phyloP scores from a whole-genome alignment of 371 early-diverging fungal genomes.

The Apophysomyces variabilis region DNA sequence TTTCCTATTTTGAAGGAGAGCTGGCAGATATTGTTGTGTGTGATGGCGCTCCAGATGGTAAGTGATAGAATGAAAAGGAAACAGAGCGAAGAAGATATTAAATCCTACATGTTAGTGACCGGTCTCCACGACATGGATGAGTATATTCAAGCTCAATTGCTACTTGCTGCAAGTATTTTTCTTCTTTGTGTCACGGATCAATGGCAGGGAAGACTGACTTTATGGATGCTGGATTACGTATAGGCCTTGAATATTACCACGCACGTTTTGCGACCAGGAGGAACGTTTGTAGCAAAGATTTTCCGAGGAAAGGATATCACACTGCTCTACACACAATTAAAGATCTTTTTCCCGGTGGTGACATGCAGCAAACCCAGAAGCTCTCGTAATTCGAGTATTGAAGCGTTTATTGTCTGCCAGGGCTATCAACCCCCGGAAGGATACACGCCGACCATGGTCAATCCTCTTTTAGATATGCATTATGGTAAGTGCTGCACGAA shows the following conservation, averaged over 20 bases:
- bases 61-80: not conserved
- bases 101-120: conserved; percentile 65
- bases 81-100: no score
- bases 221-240: not conserved
- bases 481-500: conserved; percentile 48
- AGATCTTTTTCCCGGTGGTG: conserved; percentile 89
- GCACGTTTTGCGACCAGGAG: conserved; percentile 86
- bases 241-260: conserved; percentile 94
- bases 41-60: conserved; percentile 99
- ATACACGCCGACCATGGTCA: conserved; percentile 88
- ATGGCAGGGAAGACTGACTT: not conserved
- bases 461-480: conserved; percentile 82
- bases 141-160: conserved; percentile 96
- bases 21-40: conserved; percentile 96
- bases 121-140: conserved; percentile 99
- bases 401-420: conserved; percentile 94
- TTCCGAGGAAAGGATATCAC: conserved; percentile 95
- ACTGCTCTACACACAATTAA: conserved; percentile 89
- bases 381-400: conserved; percentile 92
- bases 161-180: conserved; percentile 71
- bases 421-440: conserved; percentile 83
- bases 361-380: conserved; percentile 94
- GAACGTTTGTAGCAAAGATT: conserved; percentile 97
- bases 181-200: not conserved
- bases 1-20: conserved; percentile 85